Evolutionary conservation across 2,329 filamentous ascomycete species (phyloP), one percentile per base, ranked within the genome.

Genomic region (Xylaria sp.): DNA sequence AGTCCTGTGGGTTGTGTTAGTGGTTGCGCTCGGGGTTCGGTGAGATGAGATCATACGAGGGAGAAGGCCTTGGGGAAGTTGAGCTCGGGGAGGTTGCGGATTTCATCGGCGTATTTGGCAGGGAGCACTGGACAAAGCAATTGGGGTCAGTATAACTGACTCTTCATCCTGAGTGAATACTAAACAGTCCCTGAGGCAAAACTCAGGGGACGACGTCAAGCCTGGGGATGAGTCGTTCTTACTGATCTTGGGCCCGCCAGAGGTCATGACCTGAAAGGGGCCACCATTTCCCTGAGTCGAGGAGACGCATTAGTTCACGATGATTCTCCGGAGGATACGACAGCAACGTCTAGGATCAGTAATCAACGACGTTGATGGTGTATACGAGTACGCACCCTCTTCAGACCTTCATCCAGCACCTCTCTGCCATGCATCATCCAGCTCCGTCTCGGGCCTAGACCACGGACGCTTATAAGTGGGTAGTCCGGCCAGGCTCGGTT

Each of bases 51-150:
- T 55, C 19, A 61, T 66, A 75, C 74, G 56, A 69, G 71, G n/a
- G 64, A 55, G 50, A 76, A 74, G 5, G 72, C 70, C 48, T 69
- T 70, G 47, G 69, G 63, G 53, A 76, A 74, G 60, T 69, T 66
- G 51, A 76, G 61, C 16, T 64, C 60, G 1, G 70, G 70, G 34
- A 72, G 65, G 63, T 71, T 75, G 50, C 72, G 71, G 16, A 74
- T 61, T 63, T 76, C 74, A 19, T 76, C 70, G 8, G 71, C 71
- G 48, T 68, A 69, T 39, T 59, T 66, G 35, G 71, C 72, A 1
- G 73, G 72, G 49, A 74, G 35, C 37, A 74, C 57, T 51, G 49
- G 5, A 30, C 4, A 1, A 5, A 11, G 3, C 13, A 37, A 7
- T 16, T 51, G 11, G 23, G 7, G 49, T 51, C 49, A 51, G 23